Conservation (phyloP, 257 asterid genomes). For the Jacaranda mimosifolia region DNA sequence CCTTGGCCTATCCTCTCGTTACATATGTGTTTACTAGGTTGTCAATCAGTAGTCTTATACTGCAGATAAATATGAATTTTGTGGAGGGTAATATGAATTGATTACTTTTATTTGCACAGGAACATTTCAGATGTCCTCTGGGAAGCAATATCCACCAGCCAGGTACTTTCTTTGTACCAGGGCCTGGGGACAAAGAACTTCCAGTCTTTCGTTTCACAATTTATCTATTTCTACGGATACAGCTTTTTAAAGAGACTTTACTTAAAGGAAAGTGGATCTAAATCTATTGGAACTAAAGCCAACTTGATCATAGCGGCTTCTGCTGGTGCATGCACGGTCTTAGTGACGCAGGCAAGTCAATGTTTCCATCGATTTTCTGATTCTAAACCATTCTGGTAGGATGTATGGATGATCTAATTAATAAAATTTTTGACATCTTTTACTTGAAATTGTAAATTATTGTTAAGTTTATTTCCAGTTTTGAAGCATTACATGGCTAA, state of each 20-base stretch:
- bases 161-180: conserved; percentile 78
- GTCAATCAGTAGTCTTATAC: not conserved
- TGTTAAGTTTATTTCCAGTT: not conserved
- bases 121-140: conserved; percentile 83
- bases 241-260: conserved; percentile 84
- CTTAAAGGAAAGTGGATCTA: conserved; percentile 70
- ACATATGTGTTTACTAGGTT: no score
- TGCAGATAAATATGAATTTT: not conserved
- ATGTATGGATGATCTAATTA: not conserved
- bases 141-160: conserved; percentile 85
- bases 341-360: conserved; percentile 74
- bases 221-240: conserved; percentile 89
- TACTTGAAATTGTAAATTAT: not conserved
- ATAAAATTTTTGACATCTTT: not conserved
- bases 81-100: conserved; percentile 3
- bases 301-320: conserved; percentile 92
- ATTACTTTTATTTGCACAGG: conserved; percentile 51
- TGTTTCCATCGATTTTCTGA: conserved; percentile 10
- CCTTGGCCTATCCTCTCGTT: no score
- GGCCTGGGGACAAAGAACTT: conserved; percentile 90
- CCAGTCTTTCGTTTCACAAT: conserved; percentile 85
- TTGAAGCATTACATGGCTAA: conserved; percentile 1
- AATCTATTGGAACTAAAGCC: conserved; percentile 84
- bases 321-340: conserved; percentile 85
- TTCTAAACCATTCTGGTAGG: not conserved